phyloP scores from a whole-genome alignment of 108 stramenopile species.

The Fistulifera pelliculosa region DNA sequence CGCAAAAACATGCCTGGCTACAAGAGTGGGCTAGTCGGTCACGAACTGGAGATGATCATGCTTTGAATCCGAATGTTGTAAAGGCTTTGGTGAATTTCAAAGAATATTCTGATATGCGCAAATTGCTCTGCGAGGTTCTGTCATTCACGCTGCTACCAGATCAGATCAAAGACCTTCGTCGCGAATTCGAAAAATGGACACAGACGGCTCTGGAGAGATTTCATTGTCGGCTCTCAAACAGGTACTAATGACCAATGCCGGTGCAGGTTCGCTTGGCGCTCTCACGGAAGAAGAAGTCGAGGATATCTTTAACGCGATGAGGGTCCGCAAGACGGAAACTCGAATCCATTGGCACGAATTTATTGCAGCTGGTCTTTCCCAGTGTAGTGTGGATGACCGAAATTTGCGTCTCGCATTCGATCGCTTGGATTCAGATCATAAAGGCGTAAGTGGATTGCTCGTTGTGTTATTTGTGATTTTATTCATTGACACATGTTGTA shows the following conservation, averaged over 20 bases:
- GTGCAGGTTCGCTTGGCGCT: slow-evolving; percentile 73
- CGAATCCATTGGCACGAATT: slow-evolving; percentile 86
- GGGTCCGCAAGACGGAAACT: slow-evolving; percentile 73
- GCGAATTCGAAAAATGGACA: slow-evolving; percentile 81
- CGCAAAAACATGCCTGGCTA: slow-evolving; percentile 82
- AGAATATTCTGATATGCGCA: slow-evolving; percentile 82
- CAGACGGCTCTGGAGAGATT: slow-evolving; percentile 78
- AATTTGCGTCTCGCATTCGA: slow-evolving; percentile 84
- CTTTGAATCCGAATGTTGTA: slow-evolving; percentile 68
- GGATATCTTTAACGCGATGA: slow-evolving; percentile 84
- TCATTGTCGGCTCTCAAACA: slow-evolving; percentile 65
- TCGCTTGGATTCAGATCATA: slow-evolving; percentile 75
- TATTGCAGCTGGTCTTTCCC: slow-evolving; percentile 78
- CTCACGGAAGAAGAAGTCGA: slow-evolving; percentile 82
- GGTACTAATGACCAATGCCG: slow-evolving; percentile 72
- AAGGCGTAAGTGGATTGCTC: slow-evolving; percentile 35
- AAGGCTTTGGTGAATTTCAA: slow-evolving; percentile 76
- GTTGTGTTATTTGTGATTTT: background rate
- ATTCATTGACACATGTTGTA: background rate
- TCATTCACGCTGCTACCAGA: slow-evolving; percentile 85
- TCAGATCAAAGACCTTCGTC: slow-evolving; percentile 75
- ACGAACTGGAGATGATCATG: slow-evolving; percentile 34
- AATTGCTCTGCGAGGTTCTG: slow-evolving; percentile 77
- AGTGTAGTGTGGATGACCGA: slow-evolving; percentile 82
- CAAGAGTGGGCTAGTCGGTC: slow-evolving; percentile 52